Conservation (phyloP, 192 early-diverging fungal species). For the Backusella tuberculispora region DNA sequence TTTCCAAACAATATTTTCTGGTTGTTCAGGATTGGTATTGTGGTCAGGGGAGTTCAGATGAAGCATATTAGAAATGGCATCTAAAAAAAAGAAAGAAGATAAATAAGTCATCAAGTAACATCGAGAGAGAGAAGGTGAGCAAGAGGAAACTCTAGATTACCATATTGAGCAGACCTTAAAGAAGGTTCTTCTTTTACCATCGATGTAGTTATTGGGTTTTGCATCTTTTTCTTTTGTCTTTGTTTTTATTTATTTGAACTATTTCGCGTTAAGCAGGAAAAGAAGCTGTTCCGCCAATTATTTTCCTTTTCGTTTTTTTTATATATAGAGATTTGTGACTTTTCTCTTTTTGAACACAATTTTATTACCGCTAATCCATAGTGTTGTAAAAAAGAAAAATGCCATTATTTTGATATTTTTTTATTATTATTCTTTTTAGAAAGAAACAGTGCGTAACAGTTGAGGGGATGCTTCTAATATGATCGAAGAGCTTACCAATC, state of each 20-base stretch:
- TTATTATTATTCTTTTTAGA: too few species aligned
- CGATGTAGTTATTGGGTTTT: neutral
- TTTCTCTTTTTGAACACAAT: neutral
- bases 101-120: neutral
- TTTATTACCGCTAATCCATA: too few species aligned
- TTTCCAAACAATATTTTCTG: conserved; percentile 88
- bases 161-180: conserved; percentile 13
- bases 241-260: neutral
- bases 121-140: neutral
- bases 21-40: conserved; percentile 25
- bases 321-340: neutral
- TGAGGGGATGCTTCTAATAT: too few species aligned
- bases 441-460: too few species aligned
- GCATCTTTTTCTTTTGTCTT: neutral
- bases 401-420: too few species aligned
- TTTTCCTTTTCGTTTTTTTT: conserved; percentile 12
- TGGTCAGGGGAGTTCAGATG: conserved; percentile 72
- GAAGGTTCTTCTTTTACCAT: neutral
- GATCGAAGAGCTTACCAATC: too few species aligned
- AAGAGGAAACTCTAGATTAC: neutral
- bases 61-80: conserved; percentile 82
- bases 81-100: conserved; percentile 48
- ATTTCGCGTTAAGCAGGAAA: conserved; percentile 15
- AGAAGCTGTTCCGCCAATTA: neutral
- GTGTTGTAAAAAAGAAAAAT: too few species aligned